These are phyloP conservation scores for Penicillium polonicum DNA, from an alignment of 2,329 filamentous ascomycete species.

Conservation along the genomic window DNA sequence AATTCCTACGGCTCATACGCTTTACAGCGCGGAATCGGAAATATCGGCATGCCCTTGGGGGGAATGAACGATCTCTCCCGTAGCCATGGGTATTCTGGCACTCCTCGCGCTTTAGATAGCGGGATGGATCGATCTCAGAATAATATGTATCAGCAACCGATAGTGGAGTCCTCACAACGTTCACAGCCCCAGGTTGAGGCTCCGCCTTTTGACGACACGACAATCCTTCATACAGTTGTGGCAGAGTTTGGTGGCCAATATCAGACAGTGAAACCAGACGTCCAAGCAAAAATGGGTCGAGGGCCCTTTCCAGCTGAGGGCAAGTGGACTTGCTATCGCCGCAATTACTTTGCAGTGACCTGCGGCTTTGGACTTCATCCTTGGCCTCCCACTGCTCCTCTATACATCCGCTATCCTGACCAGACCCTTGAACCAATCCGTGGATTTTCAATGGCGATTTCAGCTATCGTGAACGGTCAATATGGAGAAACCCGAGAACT, in stretches of 20 bases:
- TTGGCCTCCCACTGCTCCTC: slow-evolving; percentile 54
- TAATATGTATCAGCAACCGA: slow-evolving; percentile 34
- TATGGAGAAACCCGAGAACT: slow-evolving; percentile 76
- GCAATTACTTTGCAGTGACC: slow-evolving; percentile 86
- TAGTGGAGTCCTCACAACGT: slow-evolving; percentile 26
- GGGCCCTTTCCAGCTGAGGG: slow-evolving; percentile 79
- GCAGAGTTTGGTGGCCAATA: slow-evolving; percentile 26
- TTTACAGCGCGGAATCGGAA: slow-evolving; percentile 28
- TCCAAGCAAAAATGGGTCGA: slow-evolving; percentile 80
- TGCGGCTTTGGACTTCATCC: slow-evolving; percentile 74
- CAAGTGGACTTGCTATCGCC: slow-evolving; percentile 88
- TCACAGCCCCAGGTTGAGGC: slow-evolving; percentile 31
- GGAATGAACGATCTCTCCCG: slow-evolving; percentile 36
- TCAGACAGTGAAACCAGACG: slow-evolving; percentile 64
- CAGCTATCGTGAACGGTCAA: slow-evolving; percentile 75
- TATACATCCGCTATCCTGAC: slow-evolving; percentile 55
- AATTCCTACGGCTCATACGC: slow-evolving; percentile 39
- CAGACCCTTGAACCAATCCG: slow-evolving; percentile 59
- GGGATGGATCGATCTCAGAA: slow-evolving; percentile 32
- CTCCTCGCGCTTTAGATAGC: slow-evolving; percentile 35
- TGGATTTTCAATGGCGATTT: slow-evolving; percentile 79
- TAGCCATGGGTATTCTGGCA: slow-evolving; percentile 34
- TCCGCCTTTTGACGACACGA: slow-evolving; percentile 46
- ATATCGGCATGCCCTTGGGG: slow-evolving; percentile 31
- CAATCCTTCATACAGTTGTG: slow-evolving; percentile 36